Evolutionary conservation across 2,329 filamentous ascomycete species (phyloP), one percentile per base, ranked within the genome.

Genomic region (Epichloe glyceriae): DNA sequence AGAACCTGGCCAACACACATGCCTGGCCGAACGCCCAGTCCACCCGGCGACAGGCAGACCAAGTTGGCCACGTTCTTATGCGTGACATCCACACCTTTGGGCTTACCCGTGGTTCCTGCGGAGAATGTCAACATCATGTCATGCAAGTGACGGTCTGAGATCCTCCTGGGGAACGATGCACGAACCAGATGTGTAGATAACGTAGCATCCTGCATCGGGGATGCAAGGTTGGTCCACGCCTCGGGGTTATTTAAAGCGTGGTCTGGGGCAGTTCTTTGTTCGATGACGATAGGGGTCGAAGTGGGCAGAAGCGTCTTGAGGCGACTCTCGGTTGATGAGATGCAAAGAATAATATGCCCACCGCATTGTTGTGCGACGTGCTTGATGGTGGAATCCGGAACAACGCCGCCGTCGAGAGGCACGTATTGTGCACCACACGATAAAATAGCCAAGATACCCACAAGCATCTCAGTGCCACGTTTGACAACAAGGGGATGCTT

Each of bases 351-450:
- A 30, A 74, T 64, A 4, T 61, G 58, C 6, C 70, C 66, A 12
- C 63, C 61, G 2, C 73, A 71, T 55, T 80, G 68, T 26, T 65
- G 60, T 45, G 79, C 64, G 26, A 79, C 75, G 51, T 74, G 71
- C 22, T 64, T 62, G 26, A 81, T 65, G 3, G 72, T 71, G 17
- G 67, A 64, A 47, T 74, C 72, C 0, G 74, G 67, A 10, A 74
- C 71, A 34, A 77, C 68, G 5, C 73, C 73, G 37, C 77, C 77
- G 53, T 82, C 79, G 2, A 82, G 67, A 3, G 78, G 78, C 5
- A 80, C 70, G 57, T 82, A 82, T 55, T 82, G 77, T 14, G 73
- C 78, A 19, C 78, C 77, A 46, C 73, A 73, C 51, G 76, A 76
- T 35, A 82, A 63, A 17, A 80, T 67, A 2, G 75, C 77, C 50